Evolutionary conservation across 1,284 basidiomycete species (phyloP).

Genomic region (Phellopilus nigrolimitatus): DNA sequence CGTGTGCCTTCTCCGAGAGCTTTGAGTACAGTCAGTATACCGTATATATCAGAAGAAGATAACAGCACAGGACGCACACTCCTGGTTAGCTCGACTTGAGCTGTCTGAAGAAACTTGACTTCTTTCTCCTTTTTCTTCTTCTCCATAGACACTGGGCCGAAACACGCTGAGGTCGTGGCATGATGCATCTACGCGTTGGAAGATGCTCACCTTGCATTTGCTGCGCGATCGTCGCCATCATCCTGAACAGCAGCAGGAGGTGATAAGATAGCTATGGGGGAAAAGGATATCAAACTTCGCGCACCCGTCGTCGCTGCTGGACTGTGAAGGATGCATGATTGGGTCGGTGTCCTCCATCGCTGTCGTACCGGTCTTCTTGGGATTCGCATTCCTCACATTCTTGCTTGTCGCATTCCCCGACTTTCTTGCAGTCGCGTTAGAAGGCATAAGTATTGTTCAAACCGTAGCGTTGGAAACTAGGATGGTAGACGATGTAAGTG

Average conservation of each 20-base stretch:
- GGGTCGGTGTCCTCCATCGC: conserved; percentile 11
- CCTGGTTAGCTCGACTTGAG: conserved; percentile 11
- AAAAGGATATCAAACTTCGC: neutral
- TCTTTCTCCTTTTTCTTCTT: conserved; percentile 20
- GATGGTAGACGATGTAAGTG: too few species aligned
- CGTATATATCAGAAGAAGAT: neutral
- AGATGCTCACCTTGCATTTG: conserved; percentile 19
- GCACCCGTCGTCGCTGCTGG: conserved; percentile 20
- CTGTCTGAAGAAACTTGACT: conserved; percentile 17
- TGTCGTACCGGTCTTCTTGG: neutral
- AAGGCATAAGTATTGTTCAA: neutral
- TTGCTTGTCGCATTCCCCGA: neutral
- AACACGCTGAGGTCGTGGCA: neutral
- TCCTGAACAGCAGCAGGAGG: conserved; percentile 2
- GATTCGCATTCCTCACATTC: neutral
- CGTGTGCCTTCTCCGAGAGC: conserved; percentile 14
- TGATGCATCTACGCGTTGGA: neutral
- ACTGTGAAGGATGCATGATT: conserved; percentile 13
- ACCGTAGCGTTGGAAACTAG: too few species aligned
- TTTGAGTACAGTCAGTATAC: too few species aligned
- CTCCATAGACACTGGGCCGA: conserved; percentile 16
- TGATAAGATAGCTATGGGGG: neutral
- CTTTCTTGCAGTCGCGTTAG: neutral
- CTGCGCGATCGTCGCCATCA: conserved; percentile 20
- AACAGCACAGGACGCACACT: conserved; percentile 6